A percentile compares a stretch with the other conserved stretches of the same genome.
phyloP scores from a whole-genome alignment of 805 yeast genomes.

The Tetrapisispora iriomotensis region DNA sequence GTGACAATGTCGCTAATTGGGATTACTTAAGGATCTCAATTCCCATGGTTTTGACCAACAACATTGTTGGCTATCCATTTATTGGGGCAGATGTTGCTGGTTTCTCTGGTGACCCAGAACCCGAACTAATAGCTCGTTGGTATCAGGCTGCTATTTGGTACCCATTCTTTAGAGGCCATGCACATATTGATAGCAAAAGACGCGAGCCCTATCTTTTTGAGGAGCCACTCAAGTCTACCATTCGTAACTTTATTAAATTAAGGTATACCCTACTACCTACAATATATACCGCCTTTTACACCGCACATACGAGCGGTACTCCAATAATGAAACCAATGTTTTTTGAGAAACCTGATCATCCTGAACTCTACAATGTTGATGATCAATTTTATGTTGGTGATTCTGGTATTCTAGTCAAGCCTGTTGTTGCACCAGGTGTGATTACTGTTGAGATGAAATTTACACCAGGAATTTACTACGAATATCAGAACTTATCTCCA shows the following conservation, averaged over 20 bases:
- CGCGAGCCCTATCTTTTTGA: conserved; percentile 87
- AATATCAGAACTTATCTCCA: conserved; percentile 33
- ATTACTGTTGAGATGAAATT: conserved; percentile 28
- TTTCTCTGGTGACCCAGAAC: conserved; percentile 80
- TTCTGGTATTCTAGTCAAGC: conserved; percentile 66
- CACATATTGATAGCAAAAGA: conserved; percentile 86
- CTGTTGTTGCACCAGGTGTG: conserved; percentile 54
- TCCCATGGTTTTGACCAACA: conserved; percentile 80
- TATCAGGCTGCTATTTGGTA: conserved; percentile 93
- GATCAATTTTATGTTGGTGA: conserved; percentile 76
- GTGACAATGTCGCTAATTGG: conserved; percentile 94
- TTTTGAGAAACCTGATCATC: conserved; percentile 39
- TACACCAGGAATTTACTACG: conserved; percentile 49
- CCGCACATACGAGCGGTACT: conserved; percentile 47
- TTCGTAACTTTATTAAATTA: conserved; percentile 60
- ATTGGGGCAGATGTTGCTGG: conserved; percentile 98
- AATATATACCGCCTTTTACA: conserved; percentile 68
- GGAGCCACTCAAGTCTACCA: conserved; percentile 56
- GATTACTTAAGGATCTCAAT: conserved; percentile 68
- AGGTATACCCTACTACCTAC: conserved; percentile 73
- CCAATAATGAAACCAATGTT: conserved; percentile 68
- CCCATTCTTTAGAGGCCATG: conserved; percentile 95
- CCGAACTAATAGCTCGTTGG: conserved; percentile 83
- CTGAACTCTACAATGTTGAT: conserved; percentile 48
- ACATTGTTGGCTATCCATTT: conserved; percentile 81